A percentile compares a stretch with the other conserved stretches of the same genome.
These are phyloP conservation scores for Ulota crispa DNA, from an alignment of 225 moss, liverwort and hornwort species.

Conservation along the genomic window DNA sequence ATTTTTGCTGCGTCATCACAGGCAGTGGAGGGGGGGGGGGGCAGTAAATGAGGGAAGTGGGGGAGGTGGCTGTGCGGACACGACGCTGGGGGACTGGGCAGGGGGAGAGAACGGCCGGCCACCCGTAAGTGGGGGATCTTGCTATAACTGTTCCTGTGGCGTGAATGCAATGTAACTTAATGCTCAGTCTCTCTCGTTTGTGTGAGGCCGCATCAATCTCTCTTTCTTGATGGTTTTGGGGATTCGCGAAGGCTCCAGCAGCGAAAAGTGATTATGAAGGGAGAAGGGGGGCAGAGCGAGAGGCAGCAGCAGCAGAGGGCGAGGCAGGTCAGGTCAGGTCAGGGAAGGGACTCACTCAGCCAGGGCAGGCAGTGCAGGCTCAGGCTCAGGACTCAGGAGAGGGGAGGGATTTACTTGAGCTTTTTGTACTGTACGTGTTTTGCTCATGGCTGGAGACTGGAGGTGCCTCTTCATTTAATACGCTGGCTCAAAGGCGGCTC, in stretches of 20 bases:
- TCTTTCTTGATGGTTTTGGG: constrained; percentile 6
- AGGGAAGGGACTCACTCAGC: no score
- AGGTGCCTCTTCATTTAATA: constrained; percentile 21
- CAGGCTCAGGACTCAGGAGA: no score
- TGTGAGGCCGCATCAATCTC: constrained; percentile 7
- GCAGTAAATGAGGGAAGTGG: not conserved
- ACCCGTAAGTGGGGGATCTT: constrained; percentile 22
- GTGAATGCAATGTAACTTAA: not conserved
- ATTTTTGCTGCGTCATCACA: not conserved
- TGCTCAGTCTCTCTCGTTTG: constrained; percentile 15
- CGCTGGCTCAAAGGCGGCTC: constrained; percentile 34
- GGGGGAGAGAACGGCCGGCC: not conserved
- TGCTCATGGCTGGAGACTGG: constrained; percentile 1
- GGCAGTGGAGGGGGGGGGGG: not conserved
- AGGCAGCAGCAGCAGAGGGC: no score
- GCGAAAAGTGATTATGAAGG: not conserved
- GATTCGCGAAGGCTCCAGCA: not conserved
- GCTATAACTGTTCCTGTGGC: constrained; percentile 6
- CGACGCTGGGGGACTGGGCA: no score
- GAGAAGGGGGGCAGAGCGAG: not conserved
- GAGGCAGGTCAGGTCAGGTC: no score
- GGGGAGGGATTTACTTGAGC: not conserved
- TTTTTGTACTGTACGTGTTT: not conserved
- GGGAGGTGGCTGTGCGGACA: not conserved
- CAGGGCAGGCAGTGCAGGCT: no score